Evolutionary conservation across 2,329 filamentous ascomycete genomes (phyloP), one percentile per base, ranked within the genome.

Genomic region (Parastagonospora nodorum): DNA sequence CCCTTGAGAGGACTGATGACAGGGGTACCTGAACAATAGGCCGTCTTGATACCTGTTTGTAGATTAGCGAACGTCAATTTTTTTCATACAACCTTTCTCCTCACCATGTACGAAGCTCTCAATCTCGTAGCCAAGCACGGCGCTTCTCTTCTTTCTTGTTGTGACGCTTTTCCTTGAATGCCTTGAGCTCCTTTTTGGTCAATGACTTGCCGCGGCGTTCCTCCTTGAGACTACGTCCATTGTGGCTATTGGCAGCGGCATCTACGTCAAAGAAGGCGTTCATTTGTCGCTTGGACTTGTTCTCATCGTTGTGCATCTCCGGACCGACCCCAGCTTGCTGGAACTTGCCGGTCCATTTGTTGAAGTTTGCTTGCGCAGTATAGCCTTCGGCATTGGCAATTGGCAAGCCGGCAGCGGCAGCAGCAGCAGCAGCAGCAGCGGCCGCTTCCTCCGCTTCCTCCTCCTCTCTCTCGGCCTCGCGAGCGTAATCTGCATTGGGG

Each of bases 221-320:
- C 2, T 92, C 94, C 76, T 93, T 95, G 51, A 99, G 78, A 68
- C 92, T 97, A 51, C 88, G 84, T 2, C 94, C 94, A 63, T 96
- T 88, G 68, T 99, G 92, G 50, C 85, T 84, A 69, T 96, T 97
- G 4, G 92, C 93, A 2, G 92, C 92, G 4, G 92, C 90, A 73
- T 97, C 92, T 37, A 97, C 92, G 70, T 99, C 93, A 73, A 97
- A 99, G 76, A 88, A 97, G 35, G 92, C 90, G 68, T 90, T 89
- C 88, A 97, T 89, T 77, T 97, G 94, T 38, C 94, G 82, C 44
- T 81, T 82, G 53, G 88, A 88, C 80, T 96, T 97, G 68, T 90
- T 89, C 69, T 95, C 91, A 67, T 96, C 92, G 61, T 86, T 88
- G 78, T 92, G 88, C 44, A 87, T 84, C 45, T 94, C 90, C 1